A percentile compares a stretch with the other conserved stretches of the same genome.
Conservation (phyloP, 2,329 filamentous ascomycete species). For the Huntiella abstrusa region DNA sequence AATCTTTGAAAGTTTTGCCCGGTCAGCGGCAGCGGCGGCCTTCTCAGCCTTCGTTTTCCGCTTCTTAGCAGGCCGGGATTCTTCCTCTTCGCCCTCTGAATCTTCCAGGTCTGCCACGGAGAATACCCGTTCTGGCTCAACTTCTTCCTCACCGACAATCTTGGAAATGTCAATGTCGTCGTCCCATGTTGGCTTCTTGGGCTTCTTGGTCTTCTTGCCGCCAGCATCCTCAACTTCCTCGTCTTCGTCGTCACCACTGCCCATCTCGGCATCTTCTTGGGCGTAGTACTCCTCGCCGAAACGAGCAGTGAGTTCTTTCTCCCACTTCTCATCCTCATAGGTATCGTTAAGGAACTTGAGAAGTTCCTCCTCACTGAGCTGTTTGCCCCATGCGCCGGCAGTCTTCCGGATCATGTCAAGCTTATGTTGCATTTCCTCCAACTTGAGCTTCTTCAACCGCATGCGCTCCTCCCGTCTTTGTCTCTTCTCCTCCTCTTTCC, state of each 20-base stretch:
- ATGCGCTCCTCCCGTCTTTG: conserved; percentile 65
- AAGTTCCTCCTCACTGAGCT: conserved; percentile 60
- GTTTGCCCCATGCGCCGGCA: conserved; percentile 55
- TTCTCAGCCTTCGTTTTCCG: conserved; percentile 42
- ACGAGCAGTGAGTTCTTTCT: conserved; percentile 67
- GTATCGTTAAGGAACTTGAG: conserved; percentile 65
- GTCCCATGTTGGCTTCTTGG: conserved; percentile 80
- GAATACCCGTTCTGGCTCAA: conserved; percentile 34
- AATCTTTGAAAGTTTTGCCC: conserved; percentile 65
- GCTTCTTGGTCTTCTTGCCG: conserved; percentile 27
- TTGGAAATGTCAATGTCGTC: conserved; percentile 97
- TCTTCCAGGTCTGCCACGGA: conserved; percentile 36
- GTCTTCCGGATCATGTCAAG: conserved; percentile 76
- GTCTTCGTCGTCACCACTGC: conserved; percentile 45
- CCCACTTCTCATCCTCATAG: conserved; percentile 82
- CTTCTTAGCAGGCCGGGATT: conserved; percentile 29
- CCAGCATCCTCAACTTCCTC: conserved; percentile 42
- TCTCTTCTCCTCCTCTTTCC: conserved; percentile 60
- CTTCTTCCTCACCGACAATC: conserved; percentile 69
- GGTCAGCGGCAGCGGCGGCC: conserved; percentile 60
- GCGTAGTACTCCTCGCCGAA: conserved; percentile 90
- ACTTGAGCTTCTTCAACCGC: conserved; percentile 66
- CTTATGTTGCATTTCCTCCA: conserved; percentile 79
- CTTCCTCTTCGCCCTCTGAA: conserved; percentile 21
- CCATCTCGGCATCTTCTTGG: conserved; percentile 44